phyloP scores from a whole-genome alignment of 352 stramenopile species.

The Pythium coloratum region DNA sequence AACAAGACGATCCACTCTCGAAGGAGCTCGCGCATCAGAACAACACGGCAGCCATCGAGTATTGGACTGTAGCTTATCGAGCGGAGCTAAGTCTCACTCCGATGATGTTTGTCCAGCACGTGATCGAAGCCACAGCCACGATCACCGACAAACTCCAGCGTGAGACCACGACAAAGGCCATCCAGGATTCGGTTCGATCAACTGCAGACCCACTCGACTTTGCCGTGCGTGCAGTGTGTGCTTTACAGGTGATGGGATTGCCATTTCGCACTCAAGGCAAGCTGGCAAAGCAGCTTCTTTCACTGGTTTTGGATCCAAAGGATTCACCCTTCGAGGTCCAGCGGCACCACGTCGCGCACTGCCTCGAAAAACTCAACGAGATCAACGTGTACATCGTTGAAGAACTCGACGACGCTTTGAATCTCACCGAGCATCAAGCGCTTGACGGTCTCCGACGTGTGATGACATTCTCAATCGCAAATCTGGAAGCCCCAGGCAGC shows the following conservation, averaged over 20 bases:
- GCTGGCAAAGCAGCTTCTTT: slow-evolving; percentile 62
- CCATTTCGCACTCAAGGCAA: slow-evolving; percentile 59
- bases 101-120: slow-evolving; percentile 73
- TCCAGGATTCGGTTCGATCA: slow-evolving; percentile 42
- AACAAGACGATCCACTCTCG: not conserved
- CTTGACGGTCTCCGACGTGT: slow-evolving; percentile 37
- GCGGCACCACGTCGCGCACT: slow-evolving; percentile 44
- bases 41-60: slow-evolving; percentile 36
- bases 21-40: not conserved
- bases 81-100: slow-evolving; percentile 38
- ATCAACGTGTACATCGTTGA: slow-evolving; percentile 69
- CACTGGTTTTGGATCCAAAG: slow-evolving; percentile 25
- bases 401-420: slow-evolving; percentile 58
- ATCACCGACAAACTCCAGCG: slow-evolving; percentile 60
- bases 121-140: slow-evolving; percentile 55
- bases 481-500: slow-evolving; percentile 37
- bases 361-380: slow-evolving; percentile 42
- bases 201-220: slow-evolving; percentile 50
- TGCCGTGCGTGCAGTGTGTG: slow-evolving; percentile 42
- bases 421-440: slow-evolving; percentile 28
- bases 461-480: slow-evolving; percentile 46
- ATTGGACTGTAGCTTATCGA: slow-evolving; percentile 42
- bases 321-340: slow-evolving; percentile 22
- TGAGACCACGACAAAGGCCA: slow-evolving; percentile 36
- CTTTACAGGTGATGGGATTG: slow-evolving; percentile 51